A percentile compares a stretch with the other conserved stretches of the same genome.
Evolutionary conservation across 768 basidiomycete genomes (phyloP).

Genomic region (Neoboletus brunneissimus): DNA sequence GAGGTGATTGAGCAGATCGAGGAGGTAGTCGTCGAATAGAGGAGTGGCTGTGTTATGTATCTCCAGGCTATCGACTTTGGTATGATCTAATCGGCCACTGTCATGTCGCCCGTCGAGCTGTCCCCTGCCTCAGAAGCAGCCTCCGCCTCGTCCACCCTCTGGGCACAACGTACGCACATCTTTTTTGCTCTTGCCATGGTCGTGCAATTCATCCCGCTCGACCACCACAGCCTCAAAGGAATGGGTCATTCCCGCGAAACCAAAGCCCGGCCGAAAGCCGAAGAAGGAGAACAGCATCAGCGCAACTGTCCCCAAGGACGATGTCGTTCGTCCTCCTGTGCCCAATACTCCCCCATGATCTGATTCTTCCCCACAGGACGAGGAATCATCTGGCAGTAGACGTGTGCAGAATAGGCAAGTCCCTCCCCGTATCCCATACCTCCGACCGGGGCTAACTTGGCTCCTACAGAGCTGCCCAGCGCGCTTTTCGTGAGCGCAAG

Average conservation of each 20-base stretch:
- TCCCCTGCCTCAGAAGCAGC: slow-evolving; percentile 29
- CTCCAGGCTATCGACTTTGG: neutral
- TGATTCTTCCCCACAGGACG: slow-evolving; percentile 25
- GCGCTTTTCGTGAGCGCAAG: slow-evolving; percentile 87
- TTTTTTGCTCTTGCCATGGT: neutral
- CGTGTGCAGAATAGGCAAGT: slow-evolving; percentile 74
- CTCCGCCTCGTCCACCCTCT: slow-evolving; percentile 56
- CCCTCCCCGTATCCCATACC: neutral
- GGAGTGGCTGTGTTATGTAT: slow-evolving; percentile 25
- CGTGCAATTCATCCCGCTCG: neutral
- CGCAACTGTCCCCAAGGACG: slow-evolving; percentile 36
- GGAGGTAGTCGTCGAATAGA: slow-evolving; percentile 63
- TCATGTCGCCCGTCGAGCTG: slow-evolving; percentile 31
- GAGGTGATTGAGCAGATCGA: slow-evolving; percentile 91
- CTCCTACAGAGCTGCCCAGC: slow-evolving; percentile 71
- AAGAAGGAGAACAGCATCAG: slow-evolving; percentile 56
- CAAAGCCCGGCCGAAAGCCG: slow-evolving; percentile 85
- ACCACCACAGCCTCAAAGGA: slow-evolving; percentile 69
- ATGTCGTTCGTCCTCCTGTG: slow-evolving; percentile 44
- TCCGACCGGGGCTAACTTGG: slow-evolving; percentile 6
- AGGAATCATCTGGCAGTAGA: slow-evolving; percentile 55
- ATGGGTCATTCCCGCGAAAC: slow-evolving; percentile 84
- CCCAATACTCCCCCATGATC: slow-evolving; percentile 1
- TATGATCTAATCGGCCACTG: slow-evolving; percentile 22
- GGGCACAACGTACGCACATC: slow-evolving; percentile 64